Percentiles rank a stretch among this genome's conserved stretches.
Conservation (phyloP, 768 basidiomycete genomes). For the Coprinopsis strossmayeri region DNA sequence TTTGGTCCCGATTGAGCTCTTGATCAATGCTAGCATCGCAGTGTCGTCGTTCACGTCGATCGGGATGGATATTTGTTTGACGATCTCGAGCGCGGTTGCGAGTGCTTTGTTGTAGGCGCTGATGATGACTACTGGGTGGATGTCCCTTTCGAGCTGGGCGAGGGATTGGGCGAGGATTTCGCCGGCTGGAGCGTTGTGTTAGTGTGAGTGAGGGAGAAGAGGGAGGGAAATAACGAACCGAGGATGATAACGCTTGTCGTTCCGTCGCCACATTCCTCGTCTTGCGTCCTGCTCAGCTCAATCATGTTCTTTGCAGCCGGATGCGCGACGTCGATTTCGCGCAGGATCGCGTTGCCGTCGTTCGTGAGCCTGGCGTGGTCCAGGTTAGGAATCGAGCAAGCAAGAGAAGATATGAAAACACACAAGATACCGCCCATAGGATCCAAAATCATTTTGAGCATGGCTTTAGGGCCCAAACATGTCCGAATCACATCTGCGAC, state of each 20-base stretch:
- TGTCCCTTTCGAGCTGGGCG: constrained; percentile 89
- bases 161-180: constrained; percentile 96
- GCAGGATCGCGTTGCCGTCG: constrained; percentile 96
- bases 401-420: constrained; percentile 18
- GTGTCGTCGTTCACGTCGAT: constrained; percentile 81
- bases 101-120: constrained; percentile 96
- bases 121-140: constrained; percentile 99
- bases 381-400: not conserved
- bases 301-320: constrained; percentile 99
- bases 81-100: constrained; percentile 83
- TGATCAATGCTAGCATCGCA: constrained; percentile 95
- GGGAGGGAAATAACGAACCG: constrained; percentile 43
- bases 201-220: not conserved
- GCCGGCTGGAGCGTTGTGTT: constrained; percentile 47
- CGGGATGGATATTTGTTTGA: constrained; percentile 82
- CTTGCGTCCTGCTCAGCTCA: constrained; percentile 94
- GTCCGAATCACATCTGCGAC: constrained; percentile 98
- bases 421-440: constrained; percentile 99
- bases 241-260: constrained; percentile 98
- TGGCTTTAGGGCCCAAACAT: constrained; percentile 94
- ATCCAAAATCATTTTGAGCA: constrained; percentile 99
- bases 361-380: constrained; percentile 65
- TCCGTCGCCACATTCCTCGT: constrained; percentile 98
- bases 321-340: constrained; percentile 98
- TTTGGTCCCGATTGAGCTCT: constrained; percentile 97